A percentile compares a stretch with the other conserved stretches of the same genome.
Conservation (phyloP, 2,329 filamentous ascomycete genomes). For the Ophiostoma tasmaniense region DNA sequence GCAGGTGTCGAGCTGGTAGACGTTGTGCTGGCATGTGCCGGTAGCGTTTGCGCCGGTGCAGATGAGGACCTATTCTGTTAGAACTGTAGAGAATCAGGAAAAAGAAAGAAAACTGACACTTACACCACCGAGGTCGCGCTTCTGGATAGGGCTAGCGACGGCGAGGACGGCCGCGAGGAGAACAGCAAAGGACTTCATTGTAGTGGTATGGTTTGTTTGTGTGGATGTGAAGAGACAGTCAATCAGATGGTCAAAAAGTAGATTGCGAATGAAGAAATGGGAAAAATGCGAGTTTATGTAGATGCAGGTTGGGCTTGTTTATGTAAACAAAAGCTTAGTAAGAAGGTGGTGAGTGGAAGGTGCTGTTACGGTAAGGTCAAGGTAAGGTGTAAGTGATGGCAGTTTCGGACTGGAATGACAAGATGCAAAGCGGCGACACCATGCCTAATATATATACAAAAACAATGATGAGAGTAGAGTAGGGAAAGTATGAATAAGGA, state of each 20-base stretch:
- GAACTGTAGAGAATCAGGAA: not conserved
- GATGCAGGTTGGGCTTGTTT: not conserved
- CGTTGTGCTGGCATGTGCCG: conserved; percentile 36
- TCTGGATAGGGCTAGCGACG: conserved; percentile 27
- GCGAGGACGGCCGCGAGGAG: conserved; percentile 16
- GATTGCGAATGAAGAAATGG: not conserved
- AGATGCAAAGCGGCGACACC: not conserved
- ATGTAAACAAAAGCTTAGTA: conserved; percentile 3
- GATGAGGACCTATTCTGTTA: conserved; percentile 35
- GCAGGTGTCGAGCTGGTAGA: conserved; percentile 38
- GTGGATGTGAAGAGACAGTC: too few relatives aligned
- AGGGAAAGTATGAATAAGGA: not conserved
- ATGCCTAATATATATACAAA: conserved; percentile 1
- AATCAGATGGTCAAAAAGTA: not conserved
- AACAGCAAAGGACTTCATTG: conserved; percentile 18
- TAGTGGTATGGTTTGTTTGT: not conserved
- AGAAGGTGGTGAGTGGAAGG: not conserved
- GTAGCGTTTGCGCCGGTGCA: conserved; percentile 44
- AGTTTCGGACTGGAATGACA: not conserved
- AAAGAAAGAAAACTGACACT: conserved; percentile 22
- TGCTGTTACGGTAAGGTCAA: not conserved
- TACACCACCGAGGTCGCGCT: conserved; percentile 41
- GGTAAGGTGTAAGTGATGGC: not conserved
- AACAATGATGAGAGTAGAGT: not conserved
- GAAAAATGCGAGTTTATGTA: not conserved